Evolutionary conservation across 1,284 basidiomycete genomes (phyloP), one percentile per base, ranked within the genome.

Genomic region (Violaceomyces palustris): DNA sequence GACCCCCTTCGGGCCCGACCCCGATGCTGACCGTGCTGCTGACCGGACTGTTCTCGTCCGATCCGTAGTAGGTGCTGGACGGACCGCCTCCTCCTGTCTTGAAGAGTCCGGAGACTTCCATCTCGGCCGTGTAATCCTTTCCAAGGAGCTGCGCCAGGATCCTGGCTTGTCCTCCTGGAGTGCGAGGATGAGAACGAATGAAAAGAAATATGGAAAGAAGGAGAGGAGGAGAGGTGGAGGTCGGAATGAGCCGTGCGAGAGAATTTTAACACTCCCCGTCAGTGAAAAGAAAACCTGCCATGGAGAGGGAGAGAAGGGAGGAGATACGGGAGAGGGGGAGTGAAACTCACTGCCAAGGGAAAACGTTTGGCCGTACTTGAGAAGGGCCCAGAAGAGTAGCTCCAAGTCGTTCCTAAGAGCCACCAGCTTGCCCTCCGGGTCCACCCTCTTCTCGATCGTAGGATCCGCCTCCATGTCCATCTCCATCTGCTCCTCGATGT

Each of bases 291-390:
- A n/a, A n/a, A n/a, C n/a, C n/a, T n/a, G n/a, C n/a, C n/a, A n/a
- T n/a, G n/a, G n/a, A n/a, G n/a, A n/a, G n/a, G n/a, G n/a, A n/a
- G n/a, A n/a, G n/a, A n/a, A n/a, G n/a, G n/a, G n/a, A n/a, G n/a
- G n/a, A n/a, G n/a, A n/a, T n/a, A n/a, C n/a, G n/a, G n/a, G n/a
- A n/a, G n/a, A n/a, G n/a, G n/a, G n/a, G n/a, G n/a, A n/a, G n/a
- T n/a, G n/a, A n/a, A n/a, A 35, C 34, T 35, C n/a, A 35, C 34
- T 23, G 7, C 57, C 57, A 14, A 60, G 33, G 21, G 42, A 45
- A 18, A 51, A 54, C n/a, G 42, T 55, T 44, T 60, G 39, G n/a
- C 57, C 57, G 21, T 55, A 60, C 49, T 60, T 60, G 48, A 60
- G 37, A n/a, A 60, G 31, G 21, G 42, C 48, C 52, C 52, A 60